These are phyloP conservation scores for Phlyctochytrium bullatum DNA, from an alignment of 192 early-diverging fungal species.

Conservation along the genomic window DNA sequence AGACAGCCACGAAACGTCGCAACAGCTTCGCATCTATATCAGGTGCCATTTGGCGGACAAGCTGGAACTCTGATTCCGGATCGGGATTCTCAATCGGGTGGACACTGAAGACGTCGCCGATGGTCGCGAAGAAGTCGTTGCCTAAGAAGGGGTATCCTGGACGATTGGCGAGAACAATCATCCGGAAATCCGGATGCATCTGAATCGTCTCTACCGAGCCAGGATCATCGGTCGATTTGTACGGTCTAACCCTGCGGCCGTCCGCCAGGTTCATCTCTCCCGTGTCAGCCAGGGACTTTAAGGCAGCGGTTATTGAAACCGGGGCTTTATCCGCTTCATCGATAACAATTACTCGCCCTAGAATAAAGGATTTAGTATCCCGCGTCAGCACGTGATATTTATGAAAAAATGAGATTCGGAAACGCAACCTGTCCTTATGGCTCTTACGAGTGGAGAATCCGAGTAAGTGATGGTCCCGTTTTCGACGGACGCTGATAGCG, in stretches of 20 bases:
- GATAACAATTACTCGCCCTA: slow-evolving; percentile 70
- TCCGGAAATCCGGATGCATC: slow-evolving; percentile 65
- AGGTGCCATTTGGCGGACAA: slow-evolving; percentile 70
- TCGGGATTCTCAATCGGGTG: slow-evolving; percentile 80
- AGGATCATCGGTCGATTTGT: not conserved
- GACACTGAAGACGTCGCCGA: slow-evolving; percentile 70
- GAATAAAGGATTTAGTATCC: no score
- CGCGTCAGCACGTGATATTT: no score
- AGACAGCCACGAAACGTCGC: slow-evolving; percentile 62
- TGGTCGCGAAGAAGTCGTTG: slow-evolving; percentile 80
- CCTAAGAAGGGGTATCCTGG: slow-evolving; percentile 76
- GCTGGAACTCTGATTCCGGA: slow-evolving; percentile 65
- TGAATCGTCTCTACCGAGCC: slow-evolving; percentile 14
- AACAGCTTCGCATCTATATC: slow-evolving; percentile 67
- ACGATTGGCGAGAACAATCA: slow-evolving; percentile 81
- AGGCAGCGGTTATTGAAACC: slow-evolving; percentile 70
- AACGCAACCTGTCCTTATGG: slow-evolving; percentile 45
- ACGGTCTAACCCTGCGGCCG: slow-evolving; percentile 63
- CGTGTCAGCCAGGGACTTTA: slow-evolving; percentile 71
- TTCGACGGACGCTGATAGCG: slow-evolving; percentile 66
- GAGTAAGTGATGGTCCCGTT: slow-evolving; percentile 69
- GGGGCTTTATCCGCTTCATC: slow-evolving; percentile 86
- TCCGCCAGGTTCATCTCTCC: slow-evolving; percentile 78
- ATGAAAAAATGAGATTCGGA: no score
- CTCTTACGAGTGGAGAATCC: slow-evolving; percentile 66